These are phyloP conservation scores for Starmera stellimalicola DNA, from an alignment of 1,139 yeast species.

Conservation along the genomic window DNA sequence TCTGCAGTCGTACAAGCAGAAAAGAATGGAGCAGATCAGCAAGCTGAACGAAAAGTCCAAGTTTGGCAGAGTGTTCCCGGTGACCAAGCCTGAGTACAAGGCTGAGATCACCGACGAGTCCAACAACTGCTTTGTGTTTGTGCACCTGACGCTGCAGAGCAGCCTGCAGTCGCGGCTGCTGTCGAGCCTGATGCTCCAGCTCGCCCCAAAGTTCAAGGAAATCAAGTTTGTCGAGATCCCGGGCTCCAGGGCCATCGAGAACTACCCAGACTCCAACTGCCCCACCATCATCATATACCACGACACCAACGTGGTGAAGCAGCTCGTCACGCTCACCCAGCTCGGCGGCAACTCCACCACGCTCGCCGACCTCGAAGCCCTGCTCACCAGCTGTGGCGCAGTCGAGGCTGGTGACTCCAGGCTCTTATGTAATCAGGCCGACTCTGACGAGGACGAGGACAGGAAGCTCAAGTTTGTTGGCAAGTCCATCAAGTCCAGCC, in stretches of 20 bases:
- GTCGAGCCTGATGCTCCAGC: conserved; percentile 38
- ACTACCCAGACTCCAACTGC: conserved; percentile 81
- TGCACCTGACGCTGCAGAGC: conserved; percentile 67
- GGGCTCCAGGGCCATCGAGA: conserved; percentile 81
- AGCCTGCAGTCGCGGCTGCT: conserved; percentile 68
- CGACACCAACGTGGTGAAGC: conserved; percentile 67
- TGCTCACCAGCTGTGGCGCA: conserved; percentile 57
- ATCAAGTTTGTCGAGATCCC: conserved; percentile 87
- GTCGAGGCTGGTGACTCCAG: conserved; percentile 60
- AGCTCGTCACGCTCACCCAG: conserved; percentile 67
- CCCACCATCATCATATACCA: conserved; percentile 84
- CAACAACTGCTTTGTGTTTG: conserved; percentile 47
- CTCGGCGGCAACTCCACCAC: conserved; percentile 78
- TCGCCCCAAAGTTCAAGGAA: conserved; percentile 61
- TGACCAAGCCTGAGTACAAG: conserved; percentile 82
- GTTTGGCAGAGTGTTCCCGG: conserved; percentile 69
- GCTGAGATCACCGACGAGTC: conserved; percentile 81
- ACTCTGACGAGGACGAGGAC: conserved; percentile 39
- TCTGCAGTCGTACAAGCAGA: conserved; percentile 60
- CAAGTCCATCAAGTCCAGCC: conserved; percentile 39
- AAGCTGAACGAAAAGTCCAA: conserved; percentile 50
- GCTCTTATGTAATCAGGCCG: conserved; percentile 52
- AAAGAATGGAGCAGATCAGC: conserved; percentile 66
- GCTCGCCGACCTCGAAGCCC: conserved; percentile 57
- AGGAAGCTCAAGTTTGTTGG: conserved; percentile 44